Conservation (phyloP, 1,139 yeast genomes). For the Pneumocystis jirovecii region DNA sequence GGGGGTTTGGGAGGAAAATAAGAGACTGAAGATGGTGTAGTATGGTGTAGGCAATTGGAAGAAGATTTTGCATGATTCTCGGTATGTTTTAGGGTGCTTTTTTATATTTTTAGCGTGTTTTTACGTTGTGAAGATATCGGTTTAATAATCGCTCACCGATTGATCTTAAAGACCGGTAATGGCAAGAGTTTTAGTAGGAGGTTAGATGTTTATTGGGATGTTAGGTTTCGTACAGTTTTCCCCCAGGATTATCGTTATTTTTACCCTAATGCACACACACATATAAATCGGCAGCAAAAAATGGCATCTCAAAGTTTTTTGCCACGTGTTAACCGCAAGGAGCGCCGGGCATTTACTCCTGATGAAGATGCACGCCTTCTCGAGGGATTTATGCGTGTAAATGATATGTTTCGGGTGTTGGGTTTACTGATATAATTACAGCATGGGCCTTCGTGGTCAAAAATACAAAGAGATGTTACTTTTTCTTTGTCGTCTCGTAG, state of each 20-base stretch:
- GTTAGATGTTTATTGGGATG: neutral
- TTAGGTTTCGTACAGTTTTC: slow-evolving; percentile 28
- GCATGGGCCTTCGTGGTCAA: slow-evolving; percentile 82
- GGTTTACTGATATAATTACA: slow-evolving; percentile 13
- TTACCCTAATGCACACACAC: slow-evolving; percentile 33
- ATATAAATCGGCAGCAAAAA: slow-evolving; percentile 20
- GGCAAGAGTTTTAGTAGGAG: neutral
- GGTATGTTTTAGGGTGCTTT: slow-evolving; percentile 6
- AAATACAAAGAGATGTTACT: slow-evolving; percentile 37
- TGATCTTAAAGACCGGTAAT: slow-evolving; percentile 18
- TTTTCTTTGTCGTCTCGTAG: slow-evolving; percentile 27
- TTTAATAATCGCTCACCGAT: slow-evolving; percentile 34
- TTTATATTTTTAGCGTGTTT: neutral
- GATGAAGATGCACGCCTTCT: slow-evolving; percentile 64
- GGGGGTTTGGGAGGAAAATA: neutral
- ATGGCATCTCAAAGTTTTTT: slow-evolving; percentile 12
- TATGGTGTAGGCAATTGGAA: slow-evolving; percentile 37
- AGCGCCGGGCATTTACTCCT: slow-evolving; percentile 36
- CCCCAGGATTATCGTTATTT: slow-evolving; percentile 32
- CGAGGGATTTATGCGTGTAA: slow-evolving; percentile 40
- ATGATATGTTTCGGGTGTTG: neutral
- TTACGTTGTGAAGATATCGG: slow-evolving; percentile 15
- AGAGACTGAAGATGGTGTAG: neutral
- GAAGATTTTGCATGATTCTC: slow-evolving; percentile 29
- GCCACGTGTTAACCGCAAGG: slow-evolving; percentile 29